Evolutionary conservation across 345 rosid genomes (phyloP), one percentile per base, ranked within the genome.

Genomic region (Eucalyptus sp.): DNA sequence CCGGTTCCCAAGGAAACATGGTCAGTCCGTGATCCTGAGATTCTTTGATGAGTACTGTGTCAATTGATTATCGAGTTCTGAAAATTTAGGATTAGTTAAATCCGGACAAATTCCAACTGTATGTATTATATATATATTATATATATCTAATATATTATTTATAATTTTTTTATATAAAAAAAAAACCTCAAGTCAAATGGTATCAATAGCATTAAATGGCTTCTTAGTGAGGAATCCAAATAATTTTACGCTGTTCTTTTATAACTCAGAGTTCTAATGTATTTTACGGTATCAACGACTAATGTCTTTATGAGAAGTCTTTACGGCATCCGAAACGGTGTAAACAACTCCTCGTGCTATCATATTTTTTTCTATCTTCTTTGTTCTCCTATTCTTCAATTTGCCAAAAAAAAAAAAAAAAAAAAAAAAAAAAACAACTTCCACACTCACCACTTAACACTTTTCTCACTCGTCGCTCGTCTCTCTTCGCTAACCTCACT

Each of bases 371-470:
- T 24, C 1, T 1, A 0, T 22, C 1, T 9, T 24, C 5, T 4
- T 24, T 22, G 27, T 56, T 0, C 5, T 54, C 5, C 0, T 54
- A 8, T 0, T 22, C 27, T 54, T 54, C 5, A 54, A 54, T 54
- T 54, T 54, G 27, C 11, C 11, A 8, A 54, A 50, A 6, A 2
- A 13, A 54, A 54, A 20, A 52, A 18, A 52, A 54, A 54, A 20
- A 52, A 18, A 8, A 54, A 50, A 6, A 2, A 13, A 54, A 54
- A 20, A 52, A 18, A 52, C 1, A 54, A 20, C 2, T 8, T 51
- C 4, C 22, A 3, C 0, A 0, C 56, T 51, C 2, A 2, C 22
- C 2, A 0, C 56, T 51, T 4, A 17, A 54, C 2, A 3, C 12
- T 54, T 22, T 12, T 22, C 12, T 54, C 12, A 20, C 11, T 54